Conservation (phyloP, 371 early-diverging fungal genomes). For the Mucor ambiguus region DNA sequence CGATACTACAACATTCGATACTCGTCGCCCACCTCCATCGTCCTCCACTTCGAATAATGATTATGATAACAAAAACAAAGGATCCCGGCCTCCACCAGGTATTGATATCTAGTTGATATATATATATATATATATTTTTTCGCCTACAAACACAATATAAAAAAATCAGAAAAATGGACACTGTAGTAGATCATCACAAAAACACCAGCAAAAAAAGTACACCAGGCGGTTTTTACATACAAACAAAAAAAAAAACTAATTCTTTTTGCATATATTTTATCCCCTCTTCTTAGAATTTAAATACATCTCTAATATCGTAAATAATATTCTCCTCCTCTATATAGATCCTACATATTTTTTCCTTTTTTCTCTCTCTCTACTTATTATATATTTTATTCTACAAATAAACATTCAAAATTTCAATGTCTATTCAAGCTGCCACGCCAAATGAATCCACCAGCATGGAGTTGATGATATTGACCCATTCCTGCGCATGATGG, state of each 20-base stretch:
- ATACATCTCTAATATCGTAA: constrained; percentile 2
- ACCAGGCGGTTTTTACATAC: not conserved
- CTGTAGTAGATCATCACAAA: not conserved
- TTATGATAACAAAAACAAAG: constrained; percentile 13
- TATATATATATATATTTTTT: not conserved
- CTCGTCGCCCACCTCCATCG: constrained; percentile 15
- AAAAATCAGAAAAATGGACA: not conserved
- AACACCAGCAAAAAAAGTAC: not conserved
- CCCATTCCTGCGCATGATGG: constrained; percentile 57
- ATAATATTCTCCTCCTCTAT: constrained; percentile 1
- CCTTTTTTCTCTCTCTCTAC: not conserved
- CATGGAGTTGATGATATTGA: constrained; percentile 54
- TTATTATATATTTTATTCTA: constrained; percentile 3
- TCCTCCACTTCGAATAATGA: constrained; percentile 3
- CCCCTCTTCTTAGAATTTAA: constrained; percentile 5
- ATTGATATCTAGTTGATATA: constrained; percentile 17
- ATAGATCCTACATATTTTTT: constrained; percentile 8
- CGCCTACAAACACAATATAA: not conserved
- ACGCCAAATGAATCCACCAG: constrained; percentile 55
- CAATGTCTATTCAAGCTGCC: constrained; percentile 11
- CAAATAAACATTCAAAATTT: not conserved
- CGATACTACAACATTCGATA: constrained; percentile 18
- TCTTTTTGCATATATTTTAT: constrained; percentile 7
- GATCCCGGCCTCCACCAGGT: constrained; percentile 24
- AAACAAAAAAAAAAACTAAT: constrained; percentile 2